phyloP scores from a whole-genome alignment of 176 grass and related monocot species.

The Rhynchospora tenuis region DNA sequence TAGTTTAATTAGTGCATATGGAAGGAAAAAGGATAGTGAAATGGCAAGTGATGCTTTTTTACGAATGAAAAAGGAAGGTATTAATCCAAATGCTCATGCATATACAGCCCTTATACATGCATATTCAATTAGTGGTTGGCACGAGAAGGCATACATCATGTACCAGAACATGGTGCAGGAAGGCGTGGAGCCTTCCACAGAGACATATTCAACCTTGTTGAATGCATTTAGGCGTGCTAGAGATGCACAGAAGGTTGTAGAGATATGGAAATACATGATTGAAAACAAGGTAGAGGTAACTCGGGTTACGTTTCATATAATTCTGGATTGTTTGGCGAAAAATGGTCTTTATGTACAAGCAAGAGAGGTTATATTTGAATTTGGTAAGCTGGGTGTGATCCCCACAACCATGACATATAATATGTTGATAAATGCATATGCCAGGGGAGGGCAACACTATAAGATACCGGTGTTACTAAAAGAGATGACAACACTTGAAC shows the following conservation, averaged over 20 bases:
- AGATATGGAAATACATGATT: constrained; percentile 82
- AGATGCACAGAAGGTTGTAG: constrained; percentile 53
- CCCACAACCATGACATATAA: constrained; percentile 84
- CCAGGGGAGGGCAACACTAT: constrained; percentile 76
- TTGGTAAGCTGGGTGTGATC: constrained; percentile 53
- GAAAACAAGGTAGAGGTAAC: constrained; percentile 51
- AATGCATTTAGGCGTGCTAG: constrained; percentile 62
- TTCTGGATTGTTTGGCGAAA: constrained; percentile 83
- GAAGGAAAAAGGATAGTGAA: constrained; percentile 64
- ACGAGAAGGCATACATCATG: constrained; percentile 50
- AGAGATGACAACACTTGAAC: constrained; percentile 58
- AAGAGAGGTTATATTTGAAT: constrained; percentile 71
- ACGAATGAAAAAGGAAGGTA: constrained; percentile 64
- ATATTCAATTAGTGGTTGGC: constrained; percentile 53
- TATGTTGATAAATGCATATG: constrained; percentile 96
- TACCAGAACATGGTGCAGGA: constrained; percentile 73
- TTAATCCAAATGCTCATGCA: constrained; percentile 50
- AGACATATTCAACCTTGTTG: constrained; percentile 66
- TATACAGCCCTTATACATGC: constrained; percentile 68
- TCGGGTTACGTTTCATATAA: constrained; percentile 62
- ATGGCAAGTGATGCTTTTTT: constrained; percentile 78
- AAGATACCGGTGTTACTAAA: constrained; percentile 80
- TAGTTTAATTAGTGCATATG: constrained; percentile 73
- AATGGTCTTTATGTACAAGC: constrained; percentile 79
- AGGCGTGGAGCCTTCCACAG: constrained; percentile 62